Base-by-base conservation (phyloP, 164 flowering plant species). In the Stephania japonica region DNA sequence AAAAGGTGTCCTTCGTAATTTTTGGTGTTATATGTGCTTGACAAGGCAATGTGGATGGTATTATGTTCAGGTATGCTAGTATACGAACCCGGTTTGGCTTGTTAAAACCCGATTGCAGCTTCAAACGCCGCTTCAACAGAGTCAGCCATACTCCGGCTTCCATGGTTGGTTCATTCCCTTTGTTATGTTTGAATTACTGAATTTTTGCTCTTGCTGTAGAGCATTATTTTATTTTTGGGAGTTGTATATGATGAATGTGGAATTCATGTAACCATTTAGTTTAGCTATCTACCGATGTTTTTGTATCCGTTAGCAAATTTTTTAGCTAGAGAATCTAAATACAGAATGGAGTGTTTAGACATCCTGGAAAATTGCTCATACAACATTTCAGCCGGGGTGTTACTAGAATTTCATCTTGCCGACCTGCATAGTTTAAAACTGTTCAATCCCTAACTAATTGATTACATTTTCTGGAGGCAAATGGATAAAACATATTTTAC, bases 51-150 rank as follows among this genome's bases (percentile, higher is more conserved):
- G 62, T 19, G 62, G 38, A 41, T 49, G 64, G 63, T 21, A n/a
- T n/a, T n/a, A 26, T 75, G 77, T 69, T 69, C 89, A 96, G 98
- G 99, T 93, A 66, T 89, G 84, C 78, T 76, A 92, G 56, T 90
- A 86, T 80, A 91, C 99, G 78, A 96, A 96, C 82, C 99, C 99
- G 62, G 63, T 96, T 78, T 96, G 99, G 98, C 91, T 96, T 56
- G 87, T 93, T 18, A 93, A 96, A 81, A 93, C 99, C 77, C 92
- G 99, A 80, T 78, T 96, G 84, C 99, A 93, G 85, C 97, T 96
- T 81, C 97, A 96, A 86, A 93, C 82, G 75, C 97, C 97, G 67
- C 88, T 89, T 78, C 86, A 89, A 79, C 91, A 86, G 76, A 74
- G 81, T 74, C 88, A 67, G 67, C 91, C 87, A 32, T 96, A 93